Evolutionary conservation across 805 yeast species (phyloP), one percentile per base, ranked within the genome.

Genomic region (Ogataea nitratoaversa): DNA sequence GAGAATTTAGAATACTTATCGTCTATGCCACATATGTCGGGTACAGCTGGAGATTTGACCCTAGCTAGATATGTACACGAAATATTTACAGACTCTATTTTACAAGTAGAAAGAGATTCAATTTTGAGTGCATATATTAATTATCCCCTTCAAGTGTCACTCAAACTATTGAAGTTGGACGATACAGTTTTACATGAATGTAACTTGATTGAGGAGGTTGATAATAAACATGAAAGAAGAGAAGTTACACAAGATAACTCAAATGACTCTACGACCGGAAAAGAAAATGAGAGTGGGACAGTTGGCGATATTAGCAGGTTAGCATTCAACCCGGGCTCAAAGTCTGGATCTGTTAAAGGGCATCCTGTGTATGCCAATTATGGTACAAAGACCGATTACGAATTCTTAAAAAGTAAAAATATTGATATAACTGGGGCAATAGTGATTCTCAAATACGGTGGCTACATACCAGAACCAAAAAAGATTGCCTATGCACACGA

Each of bases 11-110:
- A 84, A 49, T 86, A 85, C 52, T 56, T 88, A 19, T 79, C 90
- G 20, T 74, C 84, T 7, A 78, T 88, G 79, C 88, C 95, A 3
- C 97, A 89, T 57, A 62, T 83, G 48, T 79, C 96, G 0, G 98
- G 98, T 3, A 82, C 97, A 2, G 75, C 78, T 13, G 98, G 95
- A 16, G 96, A 88, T 59, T 61, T 78, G 43, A 74, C 91, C 0
- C 63, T 89, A 28, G 81, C 88, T 2, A 69, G 73, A 42, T 88
- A 82, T 56, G 67, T 90, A 13, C 70, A 76, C 44, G 74, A 73
- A 19, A 74, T 76, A 36, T 77, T 84, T 62, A 57, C 62, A 18
- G 72, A 77, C 38, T 76, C 79, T 46, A 84, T 85, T 2, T 45
- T 89, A 17, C 63, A 66, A 22, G 43, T 62, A 2, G 71, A 77